Percentiles rank a stretch among this genome's conserved stretches.
Evolutionary conservation across 2,329 filamentous ascomycete species (phyloP).

Genomic region (Trichoderma breve): DNA sequence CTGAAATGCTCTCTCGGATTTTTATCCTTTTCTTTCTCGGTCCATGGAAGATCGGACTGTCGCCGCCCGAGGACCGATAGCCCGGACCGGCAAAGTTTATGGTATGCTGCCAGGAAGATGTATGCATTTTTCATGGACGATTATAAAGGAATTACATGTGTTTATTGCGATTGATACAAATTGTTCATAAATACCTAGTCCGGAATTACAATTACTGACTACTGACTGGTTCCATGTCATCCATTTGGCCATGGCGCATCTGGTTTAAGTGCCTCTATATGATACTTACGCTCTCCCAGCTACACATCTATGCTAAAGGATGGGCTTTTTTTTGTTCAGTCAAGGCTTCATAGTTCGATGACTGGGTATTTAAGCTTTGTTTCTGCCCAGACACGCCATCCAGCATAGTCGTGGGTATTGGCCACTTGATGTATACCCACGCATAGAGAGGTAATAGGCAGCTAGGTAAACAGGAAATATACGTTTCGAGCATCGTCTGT

Average conservation of each 20-base stretch:
- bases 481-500: not conserved
- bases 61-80: not conserved
- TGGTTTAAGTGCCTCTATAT: not conserved
- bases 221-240: not conserved
- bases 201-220: not conserved
- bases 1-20: too few species aligned
- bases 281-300: not conserved
- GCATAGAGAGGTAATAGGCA: too few species aligned
- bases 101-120: not conserved
- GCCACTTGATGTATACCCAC: not conserved
- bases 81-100: not conserved
- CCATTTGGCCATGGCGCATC: not conserved
- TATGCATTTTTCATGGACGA: not conserved
- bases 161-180: not conserved
- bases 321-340: not conserved
- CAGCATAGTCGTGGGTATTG: not conserved
- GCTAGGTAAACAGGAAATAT: not conserved
- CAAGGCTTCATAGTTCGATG: not conserved
- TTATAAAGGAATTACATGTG: not conserved
- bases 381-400: not conserved
- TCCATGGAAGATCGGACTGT: not conserved
- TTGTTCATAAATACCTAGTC: not conserved
- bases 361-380: not conserved
- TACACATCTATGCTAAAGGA: not conserved
- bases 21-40: too few species aligned